These are phyloP conservation scores for Celoporthe dispersa DNA, from an alignment of 2,329 filamentous ascomycete species.

Conservation along the genomic window DNA sequence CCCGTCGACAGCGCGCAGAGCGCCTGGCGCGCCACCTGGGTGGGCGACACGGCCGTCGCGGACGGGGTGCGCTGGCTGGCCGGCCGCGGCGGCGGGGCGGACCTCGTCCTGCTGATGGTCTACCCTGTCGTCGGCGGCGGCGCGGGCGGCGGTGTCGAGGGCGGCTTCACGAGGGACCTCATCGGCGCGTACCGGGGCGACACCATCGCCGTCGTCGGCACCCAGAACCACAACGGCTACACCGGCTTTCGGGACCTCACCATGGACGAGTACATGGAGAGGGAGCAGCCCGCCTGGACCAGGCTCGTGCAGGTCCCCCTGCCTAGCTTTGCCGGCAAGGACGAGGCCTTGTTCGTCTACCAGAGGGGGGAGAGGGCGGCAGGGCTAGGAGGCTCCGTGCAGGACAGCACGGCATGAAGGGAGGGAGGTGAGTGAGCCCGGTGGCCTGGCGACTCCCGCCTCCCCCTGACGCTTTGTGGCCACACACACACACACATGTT, in stretches of 20 bases:
- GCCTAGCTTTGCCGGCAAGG: conserved; percentile 77
- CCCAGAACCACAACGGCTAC: conserved; percentile 75
- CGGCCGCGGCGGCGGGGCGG: conserved; percentile 51
- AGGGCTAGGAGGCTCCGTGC: conserved; percentile 4
- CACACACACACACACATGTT: no score
- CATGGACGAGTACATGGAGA: conserved; percentile 69
- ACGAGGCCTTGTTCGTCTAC: conserved; percentile 75
- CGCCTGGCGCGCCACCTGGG: conserved; percentile 71
- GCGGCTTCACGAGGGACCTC: conserved; percentile 66
- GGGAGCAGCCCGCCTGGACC: conserved; percentile 60
- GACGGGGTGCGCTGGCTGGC: conserved; percentile 65
- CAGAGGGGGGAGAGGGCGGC: conserved; percentile 49
- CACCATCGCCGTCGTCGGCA: conserved; percentile 72
- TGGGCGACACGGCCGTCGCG: conserved; percentile 65
- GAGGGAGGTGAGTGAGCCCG: no score
- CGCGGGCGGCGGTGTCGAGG: conserved; percentile 66
- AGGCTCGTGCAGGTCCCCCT: conserved; percentile 67
- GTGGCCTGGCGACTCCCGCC: no score
- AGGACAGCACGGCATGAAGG: background rate
- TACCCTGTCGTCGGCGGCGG: conserved; percentile 72
- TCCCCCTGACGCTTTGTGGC: no score
- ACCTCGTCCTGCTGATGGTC: conserved; percentile 68
- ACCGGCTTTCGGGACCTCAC: conserved; percentile 68
- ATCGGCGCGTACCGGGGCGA: conserved; percentile 66
- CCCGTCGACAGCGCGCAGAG: conserved; percentile 71